phyloP scores from a whole-genome alignment of 805 yeast genomes.

The Nakazawaea ernobii region DNA sequence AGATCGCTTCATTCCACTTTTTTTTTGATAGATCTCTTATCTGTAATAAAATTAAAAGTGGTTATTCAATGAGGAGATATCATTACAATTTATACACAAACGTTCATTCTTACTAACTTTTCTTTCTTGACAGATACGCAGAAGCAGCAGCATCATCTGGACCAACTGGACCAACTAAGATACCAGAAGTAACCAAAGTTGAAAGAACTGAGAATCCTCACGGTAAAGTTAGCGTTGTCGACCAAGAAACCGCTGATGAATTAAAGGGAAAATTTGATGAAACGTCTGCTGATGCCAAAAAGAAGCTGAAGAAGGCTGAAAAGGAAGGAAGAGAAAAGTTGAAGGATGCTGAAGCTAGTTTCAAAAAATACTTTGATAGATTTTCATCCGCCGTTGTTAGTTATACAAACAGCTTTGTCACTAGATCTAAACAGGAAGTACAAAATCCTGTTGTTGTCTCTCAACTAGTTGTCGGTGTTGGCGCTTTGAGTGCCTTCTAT shows the following conservation, averaged over 20 bases:
- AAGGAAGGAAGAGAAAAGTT: constrained; percentile 21
- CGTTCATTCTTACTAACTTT: neutral
- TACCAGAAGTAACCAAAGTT: constrained; percentile 26
- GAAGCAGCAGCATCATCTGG: constrained; percentile 37
- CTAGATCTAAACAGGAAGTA: constrained; percentile 33
- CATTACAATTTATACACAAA: neutral
- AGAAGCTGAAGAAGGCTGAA: constrained; percentile 25
- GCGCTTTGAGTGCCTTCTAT: constrained; percentile 43
- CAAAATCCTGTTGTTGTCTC: constrained; percentile 58
- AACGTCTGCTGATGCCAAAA: constrained; percentile 24
- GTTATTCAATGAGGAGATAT: too few relatives aligned
- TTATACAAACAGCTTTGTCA: constrained; percentile 16
- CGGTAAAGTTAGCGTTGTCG: constrained; percentile 10
- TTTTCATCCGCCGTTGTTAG: constrained; percentile 12
- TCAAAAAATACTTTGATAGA: constrained; percentile 17
- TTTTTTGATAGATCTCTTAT: neutral
- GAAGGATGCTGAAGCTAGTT: constrained; percentile 15
- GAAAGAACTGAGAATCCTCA: constrained; percentile 15
- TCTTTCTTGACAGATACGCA: constrained; percentile 22
- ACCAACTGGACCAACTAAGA: constrained; percentile 24
- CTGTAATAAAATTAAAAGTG: neutral
- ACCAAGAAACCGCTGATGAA: constrained; percentile 9
- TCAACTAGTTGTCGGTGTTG: constrained; percentile 44
- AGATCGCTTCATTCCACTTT: neutral
- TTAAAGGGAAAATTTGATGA: constrained; percentile 16